Percentiles rank a stretch among this genome's conserved stretches.
Conservation (phyloP, 176 grass and related monocot species). For the Thinopyrum elongatum region DNA sequence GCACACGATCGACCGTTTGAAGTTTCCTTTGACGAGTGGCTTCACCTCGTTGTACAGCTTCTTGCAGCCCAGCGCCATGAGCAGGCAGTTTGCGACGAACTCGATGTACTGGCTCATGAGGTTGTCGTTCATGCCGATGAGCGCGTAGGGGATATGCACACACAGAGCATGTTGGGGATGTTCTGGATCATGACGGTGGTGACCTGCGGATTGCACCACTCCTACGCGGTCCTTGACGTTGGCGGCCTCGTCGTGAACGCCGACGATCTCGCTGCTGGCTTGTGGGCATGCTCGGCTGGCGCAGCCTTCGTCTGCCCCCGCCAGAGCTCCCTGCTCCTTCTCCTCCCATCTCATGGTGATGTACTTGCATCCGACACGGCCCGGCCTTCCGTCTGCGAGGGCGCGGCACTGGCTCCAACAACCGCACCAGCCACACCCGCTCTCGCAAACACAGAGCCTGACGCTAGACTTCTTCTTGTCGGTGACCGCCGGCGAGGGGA, state of each 20-base stretch:
- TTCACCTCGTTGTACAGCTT: too few relatives aligned
- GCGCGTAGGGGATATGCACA: constrained; percentile 23
- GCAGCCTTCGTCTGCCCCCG: neutral
- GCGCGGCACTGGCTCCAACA: too few relatives aligned
- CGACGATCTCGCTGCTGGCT: neutral
- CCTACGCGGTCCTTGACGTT: neutral
- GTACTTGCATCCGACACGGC: neutral
- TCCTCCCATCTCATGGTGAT: neutral
- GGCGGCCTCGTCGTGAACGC: neutral
- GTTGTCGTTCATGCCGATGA: constrained; percentile 63
- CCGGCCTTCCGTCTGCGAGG: neutral
- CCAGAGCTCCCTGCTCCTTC: neutral
- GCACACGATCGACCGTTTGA: too few relatives aligned
- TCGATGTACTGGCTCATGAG: too few relatives aligned
- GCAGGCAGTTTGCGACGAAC: too few relatives aligned
- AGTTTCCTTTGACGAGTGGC: too few relatives aligned
- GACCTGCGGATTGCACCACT: neutral
- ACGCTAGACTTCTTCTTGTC: too few relatives aligned
- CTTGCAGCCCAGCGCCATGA: too few relatives aligned
- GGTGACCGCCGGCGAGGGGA: too few relatives aligned
- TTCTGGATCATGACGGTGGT: constrained; percentile 73
- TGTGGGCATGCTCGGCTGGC: neutral
- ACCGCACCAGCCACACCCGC: too few relatives aligned
- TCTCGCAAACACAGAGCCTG: too few relatives aligned
- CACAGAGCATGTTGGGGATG: constrained; percentile 53